Evolutionary conservation across 2,329 filamentous ascomycete species (phyloP).

Genomic region (Massarina eburnea): DNA sequence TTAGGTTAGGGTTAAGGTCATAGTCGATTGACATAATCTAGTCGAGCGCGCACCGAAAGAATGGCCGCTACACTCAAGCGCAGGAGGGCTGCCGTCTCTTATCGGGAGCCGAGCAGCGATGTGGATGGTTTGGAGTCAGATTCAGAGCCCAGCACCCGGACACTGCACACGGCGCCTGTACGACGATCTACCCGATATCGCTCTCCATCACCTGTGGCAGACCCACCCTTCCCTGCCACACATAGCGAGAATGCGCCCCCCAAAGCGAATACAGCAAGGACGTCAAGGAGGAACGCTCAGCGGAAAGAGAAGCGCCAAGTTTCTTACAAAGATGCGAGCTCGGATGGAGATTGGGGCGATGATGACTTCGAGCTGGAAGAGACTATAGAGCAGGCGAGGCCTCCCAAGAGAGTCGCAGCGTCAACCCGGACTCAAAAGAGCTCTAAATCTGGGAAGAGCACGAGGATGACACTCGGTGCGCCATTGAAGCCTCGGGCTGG

Average conservation of each 20-base stretch:
- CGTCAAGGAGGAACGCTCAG: constrained; percentile 6
- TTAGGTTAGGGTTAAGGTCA: not conserved
- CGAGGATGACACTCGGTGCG: constrained; percentile 23
- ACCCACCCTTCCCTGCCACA: constrained; percentile 15
- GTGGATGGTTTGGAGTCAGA: constrained; percentile 30
- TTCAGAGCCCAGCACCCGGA: constrained; percentile 7
- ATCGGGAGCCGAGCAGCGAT: constrained; percentile 40
- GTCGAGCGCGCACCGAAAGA: not conserved
- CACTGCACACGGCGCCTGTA: constrained; percentile 21
- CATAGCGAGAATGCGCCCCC: constrained; percentile 7
- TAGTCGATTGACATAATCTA: not conserved
- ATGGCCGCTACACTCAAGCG: constrained; percentile 31
- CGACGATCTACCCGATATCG: constrained; percentile 32
- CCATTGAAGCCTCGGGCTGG: constrained; percentile 27
- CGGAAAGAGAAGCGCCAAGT: constrained; percentile 19
- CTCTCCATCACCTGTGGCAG: constrained; percentile 15
- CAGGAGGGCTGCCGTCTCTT: constrained; percentile 39
- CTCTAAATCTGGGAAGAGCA: constrained; percentile 4
- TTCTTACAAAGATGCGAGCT: constrained; percentile 38
- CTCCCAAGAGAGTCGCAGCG: constrained; percentile 7
- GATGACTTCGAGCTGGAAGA: constrained; percentile 29
- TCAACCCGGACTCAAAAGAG: constrained; percentile 13
- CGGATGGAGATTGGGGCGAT: constrained; percentile 29
- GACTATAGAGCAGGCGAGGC: constrained; percentile 10
- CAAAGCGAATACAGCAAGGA: not conserved